These are phyloP conservation scores for Globisporangium cylindrosporum DNA, from an alignment of 352 stramenopile genomes.

Conservation along the genomic window DNA sequence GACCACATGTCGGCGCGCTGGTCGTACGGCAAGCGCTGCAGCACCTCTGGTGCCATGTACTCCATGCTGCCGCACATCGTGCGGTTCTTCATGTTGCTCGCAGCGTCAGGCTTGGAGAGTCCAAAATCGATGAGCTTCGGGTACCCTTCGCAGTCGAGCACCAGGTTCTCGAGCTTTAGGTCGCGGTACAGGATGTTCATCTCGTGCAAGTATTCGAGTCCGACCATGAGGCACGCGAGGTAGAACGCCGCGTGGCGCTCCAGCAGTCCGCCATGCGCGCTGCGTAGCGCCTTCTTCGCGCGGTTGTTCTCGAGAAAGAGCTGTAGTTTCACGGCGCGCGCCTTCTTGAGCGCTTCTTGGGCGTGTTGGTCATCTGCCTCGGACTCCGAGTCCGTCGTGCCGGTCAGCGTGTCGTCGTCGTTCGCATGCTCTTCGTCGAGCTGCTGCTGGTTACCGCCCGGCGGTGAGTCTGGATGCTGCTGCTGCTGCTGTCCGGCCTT, in stretches of 20 bases:
- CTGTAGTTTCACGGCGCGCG: slow-evolving; percentile 11
- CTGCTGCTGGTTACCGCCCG: slow-evolving; percentile 8
- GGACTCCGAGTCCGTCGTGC: slow-evolving; percentile 40
- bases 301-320: slow-evolving; percentile 41
- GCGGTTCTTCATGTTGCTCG: slow-evolving; percentile 33
- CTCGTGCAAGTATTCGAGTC: slow-evolving; percentile 83
- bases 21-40: slow-evolving; percentile 58
- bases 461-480: not conserved
- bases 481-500: slow-evolving; percentile 10
- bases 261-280: slow-evolving; percentile 61
- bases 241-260: slow-evolving; percentile 93
- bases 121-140: slow-evolving; percentile 73
- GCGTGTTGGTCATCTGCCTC: slow-evolving; percentile 28
- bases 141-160: slow-evolving; percentile 88
- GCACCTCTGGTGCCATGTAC: slow-evolving; percentile 77
- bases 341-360: not conserved
- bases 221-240: slow-evolving; percentile 90
- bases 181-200: slow-evolving; percentile 74
- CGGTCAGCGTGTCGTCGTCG: slow-evolving; percentile 21
- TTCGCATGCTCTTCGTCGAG: slow-evolving; percentile 18
- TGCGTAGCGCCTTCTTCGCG: slow-evolving; percentile 32
- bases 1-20: slow-evolving; percentile 65
- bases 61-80: slow-evolving; percentile 75
- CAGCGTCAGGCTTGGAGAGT: slow-evolving; percentile 50
- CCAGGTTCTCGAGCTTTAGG: slow-evolving; percentile 87